These are phyloP conservation scores for Gracilaria vermiculophylla DNA, from an alignment of 23 red algal species.

Conservation along the genomic window DNA sequence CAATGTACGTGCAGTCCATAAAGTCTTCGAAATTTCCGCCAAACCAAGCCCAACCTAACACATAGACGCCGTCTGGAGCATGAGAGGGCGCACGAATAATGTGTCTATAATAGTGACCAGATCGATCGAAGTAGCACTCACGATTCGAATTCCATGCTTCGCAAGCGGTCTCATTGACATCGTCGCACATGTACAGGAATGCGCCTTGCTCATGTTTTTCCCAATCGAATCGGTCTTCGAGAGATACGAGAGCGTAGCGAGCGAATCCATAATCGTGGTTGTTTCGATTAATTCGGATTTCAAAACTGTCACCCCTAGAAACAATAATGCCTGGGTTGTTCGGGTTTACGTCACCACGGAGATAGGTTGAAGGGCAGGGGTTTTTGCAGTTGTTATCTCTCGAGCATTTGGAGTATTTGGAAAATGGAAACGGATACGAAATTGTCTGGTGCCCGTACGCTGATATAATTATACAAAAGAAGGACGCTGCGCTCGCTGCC, in stretches of 20 bases:
- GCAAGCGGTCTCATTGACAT: conserved; percentile 3
- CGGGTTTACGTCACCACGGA: background rate
- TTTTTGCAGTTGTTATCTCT: background rate
- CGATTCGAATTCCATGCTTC: background rate
- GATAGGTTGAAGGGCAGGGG: background rate
- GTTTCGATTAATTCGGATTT: conserved; percentile 33
- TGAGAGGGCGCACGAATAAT: conserved; percentile 15
- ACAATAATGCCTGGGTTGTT: conserved; percentile 1
- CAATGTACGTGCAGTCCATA: conserved; percentile 25
- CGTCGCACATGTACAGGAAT: conserved; percentile 20
- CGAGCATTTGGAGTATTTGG: conserved; percentile 13
- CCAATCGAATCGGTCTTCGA: conserved; percentile 13
- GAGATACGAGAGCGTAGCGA: conserved; percentile 14
- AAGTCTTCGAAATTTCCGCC: conserved; percentile 40
- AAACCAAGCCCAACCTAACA: conserved; percentile 69
- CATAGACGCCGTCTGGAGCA: conserved; percentile 54
- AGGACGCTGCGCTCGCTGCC: background rate
- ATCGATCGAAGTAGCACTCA: conserved; percentile 16
- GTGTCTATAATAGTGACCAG: background rate
- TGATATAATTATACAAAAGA: background rate
- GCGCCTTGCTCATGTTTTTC: conserved; percentile 26
- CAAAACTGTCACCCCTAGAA: background rate
- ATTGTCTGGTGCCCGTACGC: background rate
- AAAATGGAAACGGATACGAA: background rate
- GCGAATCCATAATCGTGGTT: conserved; percentile 38